A percentile compares a stretch with the other conserved stretches of the same genome.
phyloP scores from a whole-genome alignment of 805 yeast genomes.

The Huiozyma naganishii region DNA sequence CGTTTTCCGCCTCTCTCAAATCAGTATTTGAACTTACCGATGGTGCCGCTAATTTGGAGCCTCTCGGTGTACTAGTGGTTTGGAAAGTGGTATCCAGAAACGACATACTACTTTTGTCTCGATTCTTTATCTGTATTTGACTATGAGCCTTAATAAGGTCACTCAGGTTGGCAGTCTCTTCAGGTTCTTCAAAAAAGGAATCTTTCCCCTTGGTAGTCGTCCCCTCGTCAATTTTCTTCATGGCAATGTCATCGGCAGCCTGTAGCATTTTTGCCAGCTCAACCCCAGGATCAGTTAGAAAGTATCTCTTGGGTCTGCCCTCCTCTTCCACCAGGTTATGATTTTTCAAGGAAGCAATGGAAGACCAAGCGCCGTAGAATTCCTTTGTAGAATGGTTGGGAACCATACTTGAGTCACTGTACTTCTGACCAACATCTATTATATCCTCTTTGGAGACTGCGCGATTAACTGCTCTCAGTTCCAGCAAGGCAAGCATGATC shows the following conservation, averaged over 20 bases:
- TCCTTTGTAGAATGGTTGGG: conserved; percentile 51
- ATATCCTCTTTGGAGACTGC: conserved; percentile 61
- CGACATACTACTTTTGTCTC: conserved; percentile 4
- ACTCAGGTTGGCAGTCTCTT: conserved; percentile 16
- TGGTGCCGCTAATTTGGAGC: neutral
- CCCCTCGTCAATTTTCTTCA: conserved; percentile 12
- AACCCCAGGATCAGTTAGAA: conserved; percentile 59
- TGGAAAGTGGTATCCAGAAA: conserved; percentile 15
- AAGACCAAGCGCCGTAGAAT: conserved; percentile 66
- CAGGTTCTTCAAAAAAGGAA: conserved; percentile 3
- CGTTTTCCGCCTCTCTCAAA: neutral
- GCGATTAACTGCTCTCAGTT: conserved; percentile 34
- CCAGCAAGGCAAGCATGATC: conserved; percentile 49
- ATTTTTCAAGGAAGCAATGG: conserved; percentile 50
- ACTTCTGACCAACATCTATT: conserved; percentile 40
- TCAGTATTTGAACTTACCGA: neutral
- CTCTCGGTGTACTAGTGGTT: neutral
- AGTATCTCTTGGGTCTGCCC: conserved; percentile 53
- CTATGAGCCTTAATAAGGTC: conserved; percentile 5
- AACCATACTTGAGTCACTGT: conserved; percentile 47
- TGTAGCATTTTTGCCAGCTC: conserved; percentile 49
- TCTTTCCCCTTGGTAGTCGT: neutral
- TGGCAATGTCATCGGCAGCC: conserved; percentile 32
- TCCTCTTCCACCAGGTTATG: conserved; percentile 43
- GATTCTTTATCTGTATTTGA: neutral